Evolutionary conservation across 1,139 yeast species (phyloP), one percentile per base, ranked within the genome.

Genomic region (Blastobotrys apis): DNA sequence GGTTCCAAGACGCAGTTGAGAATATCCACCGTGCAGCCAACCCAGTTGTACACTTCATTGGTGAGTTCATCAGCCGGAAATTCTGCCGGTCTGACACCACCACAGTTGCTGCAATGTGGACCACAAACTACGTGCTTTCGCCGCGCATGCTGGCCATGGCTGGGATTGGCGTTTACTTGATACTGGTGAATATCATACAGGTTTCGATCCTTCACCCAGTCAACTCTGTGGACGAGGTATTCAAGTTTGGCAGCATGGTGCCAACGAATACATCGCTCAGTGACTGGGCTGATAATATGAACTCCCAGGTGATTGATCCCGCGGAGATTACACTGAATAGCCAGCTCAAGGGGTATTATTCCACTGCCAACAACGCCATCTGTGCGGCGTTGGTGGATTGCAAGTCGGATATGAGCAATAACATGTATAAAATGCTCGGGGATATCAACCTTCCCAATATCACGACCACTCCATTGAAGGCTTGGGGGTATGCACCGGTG

Each of bases 1-100:
- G 49, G 27, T 49, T 46, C 38, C 37, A 38, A 22, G 53, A 49
- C 27, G 50, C 53, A 5, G 35, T 49, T 16, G 47, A 44, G 10
- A 48, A 46, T 23, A 47, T 49, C 9, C 37, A 33, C 21, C 16
- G 33, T 5, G 49, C 50, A 2, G 16, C 17, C 1, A 20, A 33
- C 4, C 52, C 52, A 1, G 13, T 39, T 5, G 27, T 29, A 3
- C 39, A 44, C n/a, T 33, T 13, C 21, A 8, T 40, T n/a, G 47
- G 47, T 2, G 33, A 39, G 22, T 15, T 12, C 5, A 8, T 33
- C 19, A 19, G 38, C 17, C 20, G 25, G 8, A 5, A 26, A 4
- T 27, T 23, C 12, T 30, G 19, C n/a, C 16, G 20, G 20, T 21
- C 37, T 5, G 30, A 27, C 6, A 33, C 37, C 15, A 15, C 43